Evolutionary conservation across 2,329 filamentous ascomycete species (phyloP).

Genomic region (Cercospora sp.): DNA sequence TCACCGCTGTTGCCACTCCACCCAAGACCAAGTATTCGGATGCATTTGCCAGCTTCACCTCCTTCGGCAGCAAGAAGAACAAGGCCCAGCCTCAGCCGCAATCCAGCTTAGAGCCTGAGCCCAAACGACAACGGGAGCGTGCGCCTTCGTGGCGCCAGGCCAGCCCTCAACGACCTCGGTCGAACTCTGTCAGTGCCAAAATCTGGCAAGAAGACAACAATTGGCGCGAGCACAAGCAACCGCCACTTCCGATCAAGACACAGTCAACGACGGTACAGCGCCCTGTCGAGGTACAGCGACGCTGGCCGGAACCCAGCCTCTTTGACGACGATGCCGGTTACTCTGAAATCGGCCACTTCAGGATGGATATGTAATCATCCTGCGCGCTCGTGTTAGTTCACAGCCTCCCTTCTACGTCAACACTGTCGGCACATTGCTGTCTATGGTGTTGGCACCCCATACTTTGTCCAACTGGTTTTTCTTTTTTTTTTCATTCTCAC

Average conservation of each 20-base stretch:
- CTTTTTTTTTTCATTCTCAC: slow-evolving; percentile 4
- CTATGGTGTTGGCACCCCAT: neutral
- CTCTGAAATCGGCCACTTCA: slow-evolving; percentile 67
- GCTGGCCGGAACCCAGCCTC: slow-evolving; percentile 41
- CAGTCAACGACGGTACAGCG: slow-evolving; percentile 21
- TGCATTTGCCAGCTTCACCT: slow-evolving; percentile 37
- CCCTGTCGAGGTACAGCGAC: slow-evolving; percentile 24
- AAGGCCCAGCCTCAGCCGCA: slow-evolving; percentile 33
- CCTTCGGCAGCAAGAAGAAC: slow-evolving; percentile 40
- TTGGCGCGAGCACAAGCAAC: slow-evolving; percentile 49
- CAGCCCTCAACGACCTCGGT: slow-evolving; percentile 33
- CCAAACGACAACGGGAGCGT: slow-evolving; percentile 32
- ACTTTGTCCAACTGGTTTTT: slow-evolving; percentile 26
- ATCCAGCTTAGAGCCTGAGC: slow-evolving; percentile 23
- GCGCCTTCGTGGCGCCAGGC: slow-evolving; percentile 38
- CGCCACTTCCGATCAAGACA: slow-evolving; percentile 22
- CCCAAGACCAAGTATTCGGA: slow-evolving; percentile 39
- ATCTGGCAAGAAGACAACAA: slow-evolving; percentile 51
- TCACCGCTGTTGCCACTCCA: slow-evolving; percentile 39
- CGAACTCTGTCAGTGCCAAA: slow-evolving; percentile 41
- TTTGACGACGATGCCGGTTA: slow-evolving; percentile 31
- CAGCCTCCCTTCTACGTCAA: slow-evolving; percentile 21
- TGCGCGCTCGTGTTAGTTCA: slow-evolving; percentile 11
- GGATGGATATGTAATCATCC: slow-evolving; percentile 47
- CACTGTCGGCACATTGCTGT: neutral